These are phyloP conservation scores for Crepidotus sp. DNA, from an alignment of 1,284 basidiomycete genomes.

Conservation along the genomic window DNA sequence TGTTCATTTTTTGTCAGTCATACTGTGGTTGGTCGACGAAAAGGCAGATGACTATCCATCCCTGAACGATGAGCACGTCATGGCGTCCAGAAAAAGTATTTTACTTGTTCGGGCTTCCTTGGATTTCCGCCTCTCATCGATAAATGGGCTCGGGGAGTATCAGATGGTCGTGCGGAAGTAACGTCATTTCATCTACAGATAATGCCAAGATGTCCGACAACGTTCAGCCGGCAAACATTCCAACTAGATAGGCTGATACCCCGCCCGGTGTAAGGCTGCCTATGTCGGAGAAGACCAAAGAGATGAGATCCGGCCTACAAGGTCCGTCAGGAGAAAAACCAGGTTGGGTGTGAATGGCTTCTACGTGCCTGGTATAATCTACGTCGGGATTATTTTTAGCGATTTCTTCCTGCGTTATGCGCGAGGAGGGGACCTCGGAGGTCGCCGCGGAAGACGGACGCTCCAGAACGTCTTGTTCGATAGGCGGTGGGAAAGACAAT, in stretches of 20 bases:
- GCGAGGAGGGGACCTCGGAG: constrained; percentile 24
- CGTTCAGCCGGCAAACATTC: constrained; percentile 51
- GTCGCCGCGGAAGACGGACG: constrained; percentile 11
- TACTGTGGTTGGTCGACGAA: neutral
- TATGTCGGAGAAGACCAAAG: constrained; percentile 85
- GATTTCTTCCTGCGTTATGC: constrained; percentile 67
- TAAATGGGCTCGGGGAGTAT: constrained; percentile 5
- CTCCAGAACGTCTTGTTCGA: constrained; percentile 20
- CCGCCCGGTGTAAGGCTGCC: constrained; percentile 74
- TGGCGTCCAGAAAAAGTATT: constrained; percentile 2
- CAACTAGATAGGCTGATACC: constrained; percentile 56
- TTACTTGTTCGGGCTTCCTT: constrained; percentile 3
- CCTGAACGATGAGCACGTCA: neutral
- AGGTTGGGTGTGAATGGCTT: neutral
- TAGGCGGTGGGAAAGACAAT: constrained; percentile 34
- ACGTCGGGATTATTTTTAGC: constrained; percentile 74
- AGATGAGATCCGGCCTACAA: constrained; percentile 75
- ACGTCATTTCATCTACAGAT: constrained; percentile 3
- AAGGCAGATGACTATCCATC: constrained; percentile 4
- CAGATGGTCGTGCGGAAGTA: constrained; percentile 3
- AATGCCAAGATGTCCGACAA: constrained; percentile 3
- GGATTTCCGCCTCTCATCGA: constrained; percentile 6
- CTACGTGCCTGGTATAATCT: constrained; percentile 67
- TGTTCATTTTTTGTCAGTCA: neutral
- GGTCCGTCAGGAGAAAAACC: constrained; percentile 13